These are phyloP conservation scores for Pichia sp. DNA, from an alignment of 1,139 yeast species.

Conservation along the genomic window DNA sequence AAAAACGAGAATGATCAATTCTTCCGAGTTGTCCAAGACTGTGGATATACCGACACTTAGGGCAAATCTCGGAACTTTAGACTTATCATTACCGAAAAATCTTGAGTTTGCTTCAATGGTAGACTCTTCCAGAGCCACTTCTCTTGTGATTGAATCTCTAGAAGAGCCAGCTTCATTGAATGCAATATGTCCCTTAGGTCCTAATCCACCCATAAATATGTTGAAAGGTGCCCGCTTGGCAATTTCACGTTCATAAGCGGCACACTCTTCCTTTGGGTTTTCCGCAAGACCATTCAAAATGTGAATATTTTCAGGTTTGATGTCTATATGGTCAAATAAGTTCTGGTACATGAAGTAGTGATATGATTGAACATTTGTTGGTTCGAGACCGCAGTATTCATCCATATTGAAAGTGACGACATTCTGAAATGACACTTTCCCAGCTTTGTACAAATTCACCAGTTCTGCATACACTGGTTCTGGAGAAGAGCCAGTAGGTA, in stretches of 20 bases:
- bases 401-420: slow-evolving; percentile 62
- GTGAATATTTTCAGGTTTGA: slow-evolving; percentile 47
- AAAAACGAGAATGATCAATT: slow-evolving; percentile 42
- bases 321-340: slow-evolving; percentile 53
- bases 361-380: slow-evolving; percentile 46
- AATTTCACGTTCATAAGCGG: slow-evolving; percentile 44
- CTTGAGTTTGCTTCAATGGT: slow-evolving; percentile 54
- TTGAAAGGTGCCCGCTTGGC: slow-evolving; percentile 45
- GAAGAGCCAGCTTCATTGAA: slow-evolving; percentile 55
- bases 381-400: slow-evolving; percentile 47
- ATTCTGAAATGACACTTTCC: slow-evolving; percentile 42
- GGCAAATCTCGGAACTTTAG: slow-evolving; percentile 48
- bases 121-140: slow-evolving; percentile 42
- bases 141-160: slow-evolving; percentile 41
- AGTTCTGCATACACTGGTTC: slow-evolving; percentile 48
- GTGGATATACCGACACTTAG: slow-evolving; percentile 57
- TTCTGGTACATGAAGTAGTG: slow-evolving; percentile 56
- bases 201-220: slow-evolving; percentile 55
- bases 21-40: slow-evolving; percentile 51
- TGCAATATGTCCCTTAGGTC: slow-evolving; percentile 61
- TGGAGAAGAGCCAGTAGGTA: slow-evolving; percentile 64
- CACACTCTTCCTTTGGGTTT: slow-evolving; percentile 43
- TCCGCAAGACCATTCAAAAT: slow-evolving; percentile 48
- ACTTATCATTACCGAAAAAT: slow-evolving; percentile 41
- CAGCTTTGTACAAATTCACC: slow-evolving; percentile 39